These are phyloP conservation scores for Pseudonectria foliicola DNA, from an alignment of 2,329 filamentous ascomycete species.

Conservation along the genomic window DNA sequence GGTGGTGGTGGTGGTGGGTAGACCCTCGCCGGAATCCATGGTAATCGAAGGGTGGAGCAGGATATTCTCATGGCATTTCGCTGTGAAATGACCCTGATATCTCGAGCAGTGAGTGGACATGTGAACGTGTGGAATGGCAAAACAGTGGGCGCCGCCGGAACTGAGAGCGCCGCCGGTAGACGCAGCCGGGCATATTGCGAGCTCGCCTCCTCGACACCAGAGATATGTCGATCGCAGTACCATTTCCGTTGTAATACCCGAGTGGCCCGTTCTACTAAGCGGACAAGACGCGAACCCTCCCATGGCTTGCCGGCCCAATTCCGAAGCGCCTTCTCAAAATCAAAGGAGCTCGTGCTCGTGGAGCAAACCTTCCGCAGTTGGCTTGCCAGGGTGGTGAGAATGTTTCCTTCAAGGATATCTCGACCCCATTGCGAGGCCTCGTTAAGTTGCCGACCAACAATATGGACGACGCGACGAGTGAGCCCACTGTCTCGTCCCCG, in stretches of 20 bases:
- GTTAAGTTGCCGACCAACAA: constrained; percentile 78
- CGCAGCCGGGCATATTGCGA: constrained; percentile 63
- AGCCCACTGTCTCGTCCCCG: constrained; percentile 64
- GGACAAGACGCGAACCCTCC: constrained; percentile 81
- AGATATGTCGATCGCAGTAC: constrained; percentile 77
- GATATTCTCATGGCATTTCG: constrained; percentile 91
- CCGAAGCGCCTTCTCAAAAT: constrained; percentile 35
- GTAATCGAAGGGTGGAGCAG: constrained; percentile 74
- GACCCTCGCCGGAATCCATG: constrained; percentile 77
- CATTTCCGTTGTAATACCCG: constrained; percentile 72
- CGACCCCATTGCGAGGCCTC: constrained; percentile 84
- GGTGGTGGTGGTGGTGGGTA: constrained; percentile 83
- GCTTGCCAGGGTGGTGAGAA: constrained; percentile 43
- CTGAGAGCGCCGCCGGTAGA: constrained; percentile 63
- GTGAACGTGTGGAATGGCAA: constrained; percentile 98
- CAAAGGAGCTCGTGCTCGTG: constrained; percentile 26
- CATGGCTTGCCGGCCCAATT: constrained; percentile 69
- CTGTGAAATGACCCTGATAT: constrained; percentile 90
- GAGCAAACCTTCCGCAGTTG: constrained; percentile 36
- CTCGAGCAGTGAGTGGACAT: constrained; percentile 81
- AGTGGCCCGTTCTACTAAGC: constrained; percentile 78
- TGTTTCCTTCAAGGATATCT: constrained; percentile 54
- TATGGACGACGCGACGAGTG: constrained; percentile 83
- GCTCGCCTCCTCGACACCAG: constrained; percentile 44
- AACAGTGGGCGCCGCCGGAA: constrained; percentile 87